Percentiles rank a stretch among this genome's conserved stretches.
phyloP scores from a whole-genome alignment of 2,329 filamentous ascomycete species.

The Trichophyton mentagrophytes region DNA sequence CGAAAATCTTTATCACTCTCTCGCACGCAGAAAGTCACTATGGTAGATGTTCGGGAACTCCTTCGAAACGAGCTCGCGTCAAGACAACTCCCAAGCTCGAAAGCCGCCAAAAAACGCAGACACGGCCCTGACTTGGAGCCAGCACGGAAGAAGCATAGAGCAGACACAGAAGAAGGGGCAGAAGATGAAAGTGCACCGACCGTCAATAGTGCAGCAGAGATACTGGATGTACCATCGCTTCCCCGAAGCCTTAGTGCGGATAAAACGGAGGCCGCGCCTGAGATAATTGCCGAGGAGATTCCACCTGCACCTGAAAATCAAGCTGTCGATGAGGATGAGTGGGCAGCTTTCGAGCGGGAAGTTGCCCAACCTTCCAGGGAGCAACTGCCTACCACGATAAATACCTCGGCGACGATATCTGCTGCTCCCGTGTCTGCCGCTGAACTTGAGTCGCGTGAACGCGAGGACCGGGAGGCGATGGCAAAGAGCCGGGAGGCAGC shows the following conservation, averaged over 20 bases:
- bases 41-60: slow-evolving; percentile 67
- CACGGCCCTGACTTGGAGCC: slow-evolving; percentile 31
- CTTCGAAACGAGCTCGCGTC: slow-evolving; percentile 65
- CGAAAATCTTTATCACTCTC: not conserved
- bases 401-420: slow-evolving; percentile 48
- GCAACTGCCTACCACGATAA: slow-evolving; percentile 20
- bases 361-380: slow-evolving; percentile 42
- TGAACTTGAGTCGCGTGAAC: slow-evolving; percentile 46
- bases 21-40: slow-evolving; percentile 24
- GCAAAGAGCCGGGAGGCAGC: slow-evolving; percentile 37
- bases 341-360: slow-evolving; percentile 78
- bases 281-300: slow-evolving; percentile 6
- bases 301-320: not conserved
- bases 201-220: slow-evolving; percentile 15
- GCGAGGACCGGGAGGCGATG: slow-evolving; percentile 34
- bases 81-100: slow-evolving; percentile 54
- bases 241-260: not conserved
- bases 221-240: slow-evolving; percentile 13
- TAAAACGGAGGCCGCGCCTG: slow-evolving; percentile 5
- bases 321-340: slow-evolving; percentile 60
- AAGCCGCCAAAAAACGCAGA: slow-evolving; percentile 43
- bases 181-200: slow-evolving; percentile 16
- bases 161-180: slow-evolving; percentile 19
- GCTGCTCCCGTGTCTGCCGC: slow-evolving; percentile 55
- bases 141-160: slow-evolving; percentile 33